Conservation (phyloP, 306 rosid species). For the Cicer yamashitae region DNA sequence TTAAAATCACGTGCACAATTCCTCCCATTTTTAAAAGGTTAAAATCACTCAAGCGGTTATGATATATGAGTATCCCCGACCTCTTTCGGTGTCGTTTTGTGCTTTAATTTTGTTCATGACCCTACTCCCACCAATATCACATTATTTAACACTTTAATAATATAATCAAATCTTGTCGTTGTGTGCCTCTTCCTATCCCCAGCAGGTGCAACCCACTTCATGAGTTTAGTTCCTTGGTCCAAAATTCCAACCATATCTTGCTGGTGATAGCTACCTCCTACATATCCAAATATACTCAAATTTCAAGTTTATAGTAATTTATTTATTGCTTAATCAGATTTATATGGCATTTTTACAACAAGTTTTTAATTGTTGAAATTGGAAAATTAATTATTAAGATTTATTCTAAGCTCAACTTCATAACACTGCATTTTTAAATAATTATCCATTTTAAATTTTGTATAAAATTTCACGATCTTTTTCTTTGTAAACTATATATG, state of each 20-base stretch:
- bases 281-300: slow-evolving; percentile 1
- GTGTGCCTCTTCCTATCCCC: not conserved
- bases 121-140: slow-evolving; percentile 36
- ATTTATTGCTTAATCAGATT: too few relatives aligned
- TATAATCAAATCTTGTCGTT: not conserved
- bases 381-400: too few relatives aligned
- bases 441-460: too few relatives aligned
- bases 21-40: not conserved
- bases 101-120: slow-evolving; percentile 25
- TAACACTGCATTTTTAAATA: too few relatives aligned
- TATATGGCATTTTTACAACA: too few relatives aligned
- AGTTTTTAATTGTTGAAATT: too few relatives aligned
- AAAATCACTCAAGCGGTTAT: not conserved
- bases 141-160: slow-evolving; percentile 1
- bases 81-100: slow-evolving; percentile 31
- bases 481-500: too few relatives aligned
- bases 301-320: slow-evolving; percentile 1
- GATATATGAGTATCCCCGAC: not conserved
- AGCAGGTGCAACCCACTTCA: slow-evolving; percentile 29
- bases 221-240: not conserved
- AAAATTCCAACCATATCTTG: not conserved
- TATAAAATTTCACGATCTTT: too few relatives aligned
- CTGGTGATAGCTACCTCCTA: not conserved
- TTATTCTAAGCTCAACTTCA: too few relatives aligned
- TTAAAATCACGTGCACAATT: slow-evolving; percentile 47